Evolutionary conservation across 2,329 filamentous ascomycete species (phyloP), one percentile per base, ranked within the genome.

Genomic region (Exophiala calicioides): DNA sequence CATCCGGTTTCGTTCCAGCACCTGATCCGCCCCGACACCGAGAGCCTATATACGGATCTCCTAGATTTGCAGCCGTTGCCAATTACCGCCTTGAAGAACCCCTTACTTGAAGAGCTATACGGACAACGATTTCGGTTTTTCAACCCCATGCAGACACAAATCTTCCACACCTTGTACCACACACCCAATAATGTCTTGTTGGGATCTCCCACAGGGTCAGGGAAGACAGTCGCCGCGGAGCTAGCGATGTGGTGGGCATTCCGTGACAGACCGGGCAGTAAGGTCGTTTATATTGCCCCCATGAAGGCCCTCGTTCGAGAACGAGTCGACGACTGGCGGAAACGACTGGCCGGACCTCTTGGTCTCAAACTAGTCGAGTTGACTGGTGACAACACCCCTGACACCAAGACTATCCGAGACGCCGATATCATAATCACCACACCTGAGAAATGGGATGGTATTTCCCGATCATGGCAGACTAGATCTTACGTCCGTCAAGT

Each of bases 201-300:
- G 6, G 93, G 94, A 5, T 97, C 93, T 2, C 94, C 93, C 0
- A 98, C 94, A 0, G 93, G 93, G 47, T 95, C 90, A 75, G 93
- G 93, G 48, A 98, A 98, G 74, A 98, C 94, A 0, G 87, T 98
- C 30, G 93, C 94, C 13, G 90, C 88, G 37, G 93, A 98, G 65
- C 72, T 98, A 52, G 90, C 94, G 19, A 97, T 98, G 91, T 98
- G 94, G 94, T 96, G 90, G 90, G 91, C 93, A 2, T 97, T 98
- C 70, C 83, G 90, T 10, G 90, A 96, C 64, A 85, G 86, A 39
- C 93, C 93, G 1, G 90, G 90, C 3, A 95, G 90, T 3, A 98
- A 98, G 70, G 90, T 98, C 2, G 93, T 98, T 9, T 98, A 98
- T 66, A 97, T 98, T 63, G 93, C 93, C 2, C 94, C 94, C 0